Percentiles rank a stretch among this genome's conserved stretches.
phyloP scores from a whole-genome alignment of 495 filamentous ascomycete genomes.

The Penicillium bialowiezense region DNA sequence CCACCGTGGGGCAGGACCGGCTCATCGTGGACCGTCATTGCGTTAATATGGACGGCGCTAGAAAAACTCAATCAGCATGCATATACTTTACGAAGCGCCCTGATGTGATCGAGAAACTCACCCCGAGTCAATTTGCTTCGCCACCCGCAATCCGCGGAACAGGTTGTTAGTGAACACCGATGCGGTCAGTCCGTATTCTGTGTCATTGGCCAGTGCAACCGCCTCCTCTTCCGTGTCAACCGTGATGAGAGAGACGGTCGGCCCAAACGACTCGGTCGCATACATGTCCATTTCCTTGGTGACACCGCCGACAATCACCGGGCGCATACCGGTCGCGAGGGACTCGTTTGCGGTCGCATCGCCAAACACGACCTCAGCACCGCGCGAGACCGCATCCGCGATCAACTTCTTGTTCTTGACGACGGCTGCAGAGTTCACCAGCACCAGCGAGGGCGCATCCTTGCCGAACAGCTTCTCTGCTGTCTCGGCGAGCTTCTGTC shows the following conservation, averaged over 20 bases:
- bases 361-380: conserved; percentile 65
- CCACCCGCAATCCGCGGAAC: conserved; percentile 45
- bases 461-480: conserved; percentile 48
- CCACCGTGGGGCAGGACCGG: conserved; percentile 77
- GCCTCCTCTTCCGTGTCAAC: conserved; percentile 50
- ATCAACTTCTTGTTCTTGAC: conserved; percentile 67
- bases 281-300: conserved; percentile 82
- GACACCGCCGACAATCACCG: conserved; percentile 67
- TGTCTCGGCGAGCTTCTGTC: conserved; percentile 47
- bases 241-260: conserved; percentile 58
- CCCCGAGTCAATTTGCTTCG: conserved; percentile 50
- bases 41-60: conserved; percentile 84
- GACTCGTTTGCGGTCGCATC: conserved; percentile 47
- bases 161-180: conserved; percentile 49
- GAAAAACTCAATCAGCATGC: conserved; percentile 1
- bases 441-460: conserved; percentile 49
- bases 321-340: conserved; percentile 58
- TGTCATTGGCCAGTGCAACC: conserved; percentile 49
- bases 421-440: conserved; percentile 60
- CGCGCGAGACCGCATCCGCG: conserved; percentile 62
- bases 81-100: background rate
- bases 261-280: conserved; percentile 78
- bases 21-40: conserved; percentile 83
- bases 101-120: conserved; percentile 18
- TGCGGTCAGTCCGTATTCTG: conserved; percentile 49